Percentiles rank a stretch among this genome's conserved stretches.
Evolutionary conservation across 2,329 filamentous ascomycete genomes (phyloP).

Genomic region (Monilinia vaccinii-corymbosi): DNA sequence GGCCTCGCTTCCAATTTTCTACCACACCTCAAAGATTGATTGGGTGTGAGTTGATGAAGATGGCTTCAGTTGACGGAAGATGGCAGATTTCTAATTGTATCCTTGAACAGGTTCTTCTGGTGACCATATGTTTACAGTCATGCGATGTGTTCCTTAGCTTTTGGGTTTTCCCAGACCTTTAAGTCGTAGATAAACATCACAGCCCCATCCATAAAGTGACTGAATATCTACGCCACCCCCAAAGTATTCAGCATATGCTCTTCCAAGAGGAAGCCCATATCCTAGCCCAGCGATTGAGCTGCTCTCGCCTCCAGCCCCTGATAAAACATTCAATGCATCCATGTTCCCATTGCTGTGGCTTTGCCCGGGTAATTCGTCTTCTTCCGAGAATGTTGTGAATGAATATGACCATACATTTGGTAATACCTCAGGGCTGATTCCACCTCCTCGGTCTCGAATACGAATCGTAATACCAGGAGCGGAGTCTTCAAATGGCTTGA

Average conservation of each 20-base stretch:
- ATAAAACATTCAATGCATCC: conserved; percentile 68
- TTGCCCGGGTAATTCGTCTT: conserved; percentile 37
- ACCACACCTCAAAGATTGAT: conserved; percentile 1
- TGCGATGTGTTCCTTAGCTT: conserved; percentile 4
- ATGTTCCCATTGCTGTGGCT: conserved; percentile 37
- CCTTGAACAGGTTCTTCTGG: neutral
- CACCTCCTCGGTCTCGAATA: conserved; percentile 90
- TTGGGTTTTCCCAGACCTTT: conserved; percentile 26
- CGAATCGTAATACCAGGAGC: conserved; percentile 86
- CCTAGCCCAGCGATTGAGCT: conserved; percentile 88
- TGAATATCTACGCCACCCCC: conserved; percentile 93
- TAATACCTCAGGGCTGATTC: conserved; percentile 75
- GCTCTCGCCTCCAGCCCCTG: conserved; percentile 58
- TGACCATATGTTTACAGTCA: neutral
- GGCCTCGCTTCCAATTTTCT: neutral
- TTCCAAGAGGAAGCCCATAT: conserved; percentile 81
- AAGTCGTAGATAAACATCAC: conserved; percentile 55
- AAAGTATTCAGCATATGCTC: conserved; percentile 97
- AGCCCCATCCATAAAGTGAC: conserved; percentile 86
- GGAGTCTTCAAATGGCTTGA: conserved; percentile 51
- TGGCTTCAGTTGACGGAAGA: neutral
- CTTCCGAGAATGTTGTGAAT: conserved; percentile 84
- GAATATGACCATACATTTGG: conserved; percentile 94
- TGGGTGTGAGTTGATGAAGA: neutral
- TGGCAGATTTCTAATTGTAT: neutral